A percentile compares a stretch with the other conserved stretches of the same genome.
These are phyloP conservation scores for Myxozyma sirexii DNA, from an alignment of 805 yeast species.

Conservation along the genomic window DNA sequence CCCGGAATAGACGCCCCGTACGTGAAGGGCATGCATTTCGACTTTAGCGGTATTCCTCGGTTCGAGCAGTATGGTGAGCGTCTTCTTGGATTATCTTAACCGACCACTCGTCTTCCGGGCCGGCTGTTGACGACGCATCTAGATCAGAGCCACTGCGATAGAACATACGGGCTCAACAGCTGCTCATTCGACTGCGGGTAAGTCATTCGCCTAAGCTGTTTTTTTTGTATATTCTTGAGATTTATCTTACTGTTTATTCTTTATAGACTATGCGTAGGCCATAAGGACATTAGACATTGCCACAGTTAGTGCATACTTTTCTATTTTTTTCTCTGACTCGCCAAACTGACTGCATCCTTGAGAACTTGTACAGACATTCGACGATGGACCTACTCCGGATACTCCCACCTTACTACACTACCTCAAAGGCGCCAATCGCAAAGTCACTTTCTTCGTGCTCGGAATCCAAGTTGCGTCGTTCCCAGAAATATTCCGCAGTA, in stretches of 20 bases:
- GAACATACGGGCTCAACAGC: background rate
- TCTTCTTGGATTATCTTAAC: background rate
- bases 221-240: background rate
- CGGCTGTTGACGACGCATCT: background rate
- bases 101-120: background rate
- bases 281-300: slow-evolving; percentile 25
- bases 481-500: slow-evolving; percentile 70
- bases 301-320: slow-evolving; percentile 4
- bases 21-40: slow-evolving; percentile 19
- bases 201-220: background rate
- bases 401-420: slow-evolving; percentile 62
- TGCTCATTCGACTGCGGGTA: slow-evolving; percentile 32
- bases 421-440: slow-evolving; percentile 48
- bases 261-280: slow-evolving; percentile 22
- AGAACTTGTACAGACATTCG: slow-evolving; percentile 80
- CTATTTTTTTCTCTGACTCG: background rate
- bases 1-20: slow-evolving; percentile 28
- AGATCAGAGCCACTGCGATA: slow-evolving; percentile 24
- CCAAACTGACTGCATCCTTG: background rate
- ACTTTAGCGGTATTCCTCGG: slow-evolving; percentile 19
- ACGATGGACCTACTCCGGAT: slow-evolving; percentile 86
- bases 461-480: slow-evolving; percentile 77
- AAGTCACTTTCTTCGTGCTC: slow-evolving; percentile 79
- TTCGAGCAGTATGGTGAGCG: slow-evolving; percentile 15
- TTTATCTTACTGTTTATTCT: background rate